These are phyloP conservation scores for Athelia sp. DNA, from an alignment of 1,284 basidiomycete genomes.

Conservation along the genomic window DNA sequence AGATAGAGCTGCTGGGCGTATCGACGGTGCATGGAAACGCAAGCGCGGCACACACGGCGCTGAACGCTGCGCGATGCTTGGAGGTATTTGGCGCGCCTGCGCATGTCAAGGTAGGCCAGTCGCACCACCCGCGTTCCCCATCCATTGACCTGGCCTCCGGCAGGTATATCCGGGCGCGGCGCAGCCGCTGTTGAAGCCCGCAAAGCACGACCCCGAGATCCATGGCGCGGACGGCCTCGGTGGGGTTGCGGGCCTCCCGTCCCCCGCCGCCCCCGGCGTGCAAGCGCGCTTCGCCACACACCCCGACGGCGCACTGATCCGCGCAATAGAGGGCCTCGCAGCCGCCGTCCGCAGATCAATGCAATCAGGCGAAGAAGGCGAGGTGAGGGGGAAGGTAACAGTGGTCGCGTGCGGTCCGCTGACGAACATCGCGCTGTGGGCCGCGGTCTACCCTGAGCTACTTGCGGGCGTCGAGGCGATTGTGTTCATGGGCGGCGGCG, in stretches of 20 bases:
- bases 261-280: constrained; percentile 40
- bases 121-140: no score
- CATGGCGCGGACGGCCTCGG: constrained; percentile 77
- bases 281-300: constrained; percentile 39
- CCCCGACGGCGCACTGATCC: constrained; percentile 26
- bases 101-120: constrained; percentile 37
- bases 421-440: constrained; percentile 82
- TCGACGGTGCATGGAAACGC: constrained; percentile 82
- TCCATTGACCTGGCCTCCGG: no score
- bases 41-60: constrained; percentile 52
- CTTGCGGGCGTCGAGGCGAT: constrained; percentile 68
- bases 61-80: constrained; percentile 71
- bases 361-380: no score
- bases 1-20: constrained; percentile 69
- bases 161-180: constrained; percentile 57
- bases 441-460: constrained; percentile 66
- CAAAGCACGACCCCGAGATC: constrained; percentile 63
- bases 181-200: constrained; percentile 54
- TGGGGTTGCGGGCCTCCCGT: constrained; percentile 71
- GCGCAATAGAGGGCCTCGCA: constrained; percentile 66
- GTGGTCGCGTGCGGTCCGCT: constrained; percentile 75
- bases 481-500: constrained; percentile 86
- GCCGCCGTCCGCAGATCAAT: constrained; percentile 47
- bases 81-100: constrained; percentile 60
- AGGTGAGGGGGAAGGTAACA: constrained; percentile 56